Percentiles rank a stretch among this genome's conserved stretches.
Conservation (phyloP, 2,329 filamentous ascomycete species). For the Colletotrichum scovillei region DNA sequence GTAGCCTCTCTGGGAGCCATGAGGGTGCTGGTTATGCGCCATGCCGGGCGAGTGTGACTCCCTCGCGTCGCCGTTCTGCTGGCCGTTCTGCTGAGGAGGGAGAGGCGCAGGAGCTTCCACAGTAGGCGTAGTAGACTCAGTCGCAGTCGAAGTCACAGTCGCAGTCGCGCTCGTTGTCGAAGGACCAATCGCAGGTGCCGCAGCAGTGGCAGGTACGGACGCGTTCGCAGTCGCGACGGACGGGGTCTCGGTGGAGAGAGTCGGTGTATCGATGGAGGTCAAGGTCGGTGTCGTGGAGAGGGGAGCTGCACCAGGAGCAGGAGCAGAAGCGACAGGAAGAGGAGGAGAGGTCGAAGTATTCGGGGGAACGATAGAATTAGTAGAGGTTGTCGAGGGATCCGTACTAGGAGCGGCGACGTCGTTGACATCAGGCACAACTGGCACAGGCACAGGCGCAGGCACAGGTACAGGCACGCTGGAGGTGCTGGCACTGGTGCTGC, state of each 20-base stretch:
- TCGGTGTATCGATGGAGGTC: constrained; percentile 25
- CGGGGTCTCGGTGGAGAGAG: constrained; percentile 13
- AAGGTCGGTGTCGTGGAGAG: constrained; percentile 22
- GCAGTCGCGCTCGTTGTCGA: neutral
- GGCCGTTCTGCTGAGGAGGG: constrained; percentile 7
- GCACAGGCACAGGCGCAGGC: constrained; percentile 17
- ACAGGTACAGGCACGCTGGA: constrained; percentile 28
- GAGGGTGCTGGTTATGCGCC: constrained; percentile 37
- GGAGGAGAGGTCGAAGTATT: constrained; percentile 22
- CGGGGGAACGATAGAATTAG: constrained; percentile 32
- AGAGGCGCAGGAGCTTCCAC: neutral
- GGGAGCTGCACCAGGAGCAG: neutral
- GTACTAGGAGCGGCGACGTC: constrained; percentile 28
- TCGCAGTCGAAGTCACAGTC: constrained; percentile 1
- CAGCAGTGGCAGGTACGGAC: neutral
- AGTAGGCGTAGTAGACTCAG: constrained; percentile 8
- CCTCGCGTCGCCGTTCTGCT: constrained; percentile 37
- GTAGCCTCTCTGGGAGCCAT: constrained; percentile 37
- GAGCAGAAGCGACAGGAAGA: constrained; percentile 3
- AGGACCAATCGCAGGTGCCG: constrained; percentile 1
- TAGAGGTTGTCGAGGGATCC: constrained; percentile 28
- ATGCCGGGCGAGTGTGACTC: constrained; percentile 37
- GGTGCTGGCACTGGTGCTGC: constrained; percentile 30
- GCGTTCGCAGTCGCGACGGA: constrained; percentile 23
- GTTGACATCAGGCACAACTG: constrained; percentile 29